A percentile compares a stretch with the other conserved stretches of the same genome.
Evolutionary conservation across 129 eudicot species (phyloP).

Genomic region (Ambrosia artemisiifolia): DNA sequence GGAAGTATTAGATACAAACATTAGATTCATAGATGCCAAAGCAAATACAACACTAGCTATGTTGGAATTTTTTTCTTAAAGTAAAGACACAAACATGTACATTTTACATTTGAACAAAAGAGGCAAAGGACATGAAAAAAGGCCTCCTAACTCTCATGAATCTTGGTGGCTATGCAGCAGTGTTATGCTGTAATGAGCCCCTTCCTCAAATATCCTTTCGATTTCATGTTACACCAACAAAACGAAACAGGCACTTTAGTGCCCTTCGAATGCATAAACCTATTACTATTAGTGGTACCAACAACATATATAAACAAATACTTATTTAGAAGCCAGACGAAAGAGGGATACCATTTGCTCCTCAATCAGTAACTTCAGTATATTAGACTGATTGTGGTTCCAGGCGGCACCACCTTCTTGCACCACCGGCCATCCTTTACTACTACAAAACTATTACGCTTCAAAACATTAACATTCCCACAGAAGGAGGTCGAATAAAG

Average conservation of each 20-base stretch:
- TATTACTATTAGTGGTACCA: conserved; percentile 6
- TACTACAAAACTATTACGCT: conserved; percentile 11
- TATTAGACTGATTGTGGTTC: conserved; percentile 51
- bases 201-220: conserved; percentile 36
- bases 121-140: conserved; percentile 23
- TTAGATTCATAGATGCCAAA: conserved; percentile 1
- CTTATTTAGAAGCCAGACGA: conserved; percentile 26
- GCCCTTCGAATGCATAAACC: conserved; percentile 30
- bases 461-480: conserved; percentile 4
- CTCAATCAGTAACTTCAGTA: conserved; percentile 44
- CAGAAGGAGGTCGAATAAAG: conserved; percentile 4
- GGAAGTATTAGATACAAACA: conserved; percentile 2
- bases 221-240: conserved; percentile 27
- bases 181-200: conserved; percentile 22
- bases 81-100: conserved; percentile 42
- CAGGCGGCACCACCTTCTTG: conserved; percentile 46
- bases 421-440: conserved; percentile 25
- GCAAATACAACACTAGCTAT: conserved; percentile 27
- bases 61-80: conserved; percentile 5
- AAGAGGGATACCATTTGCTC: conserved; percentile 51
- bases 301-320: conserved; percentile 21
- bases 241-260: conserved; percentile 33
- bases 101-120: conserved; percentile 33
- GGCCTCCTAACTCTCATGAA: conserved; percentile 36
- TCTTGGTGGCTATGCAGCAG: conserved; percentile 34